Evolutionary conservation across 108 stramenopile species (phyloP), one percentile per base, ranked within the genome.

Genomic region (Epithemia pelagica): DNA sequence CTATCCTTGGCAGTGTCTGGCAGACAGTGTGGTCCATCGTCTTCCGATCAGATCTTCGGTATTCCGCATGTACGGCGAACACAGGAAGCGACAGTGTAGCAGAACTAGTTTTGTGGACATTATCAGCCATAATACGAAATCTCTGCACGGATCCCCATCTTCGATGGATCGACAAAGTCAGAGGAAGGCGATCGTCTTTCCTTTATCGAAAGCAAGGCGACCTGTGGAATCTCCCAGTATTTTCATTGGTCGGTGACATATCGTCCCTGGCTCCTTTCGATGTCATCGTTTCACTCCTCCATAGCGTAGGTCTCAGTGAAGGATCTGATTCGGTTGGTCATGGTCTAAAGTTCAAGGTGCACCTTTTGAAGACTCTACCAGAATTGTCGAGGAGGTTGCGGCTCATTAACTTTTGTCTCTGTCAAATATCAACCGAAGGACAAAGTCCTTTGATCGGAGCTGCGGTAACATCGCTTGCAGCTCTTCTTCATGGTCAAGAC

Each of bases 21-120:
- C 66, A 68, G 59, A 54, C 51, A 33, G 81, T 89, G 8, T 92
- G 87, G 87, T 70, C 67, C 56, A 72, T 59, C n/a, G 30, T 90
- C 7, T 75, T 89, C 52, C 76, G 83, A 51, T 62, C 58, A 24
- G 85, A 92, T 59, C 62, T 89, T 23, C 63, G 82, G 32, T 92
- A 86, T 63, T 60, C 64, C n/a, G 66, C 78, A 0, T 83, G 75
- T 59, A 83, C 85, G 0, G 68, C 79, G 28, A 54, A 59, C 28
- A 67, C 80, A 8, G 59, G 62, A 30, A 32, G 59, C 28, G 71
- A 72, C 56, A 78, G 82, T 26, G 55, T 76, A 0, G 91, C 86
- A 10, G 86, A 87, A 58, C 59, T 89, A 21, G 80, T 92, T 58
- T 30, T 89, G 15, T 66, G 76, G 60, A 68, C 89, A 28, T 56